phyloP scores from a whole-genome alignment of 2,329 filamentous ascomycete genomes.

The Aspergillus arachidicola region DNA sequence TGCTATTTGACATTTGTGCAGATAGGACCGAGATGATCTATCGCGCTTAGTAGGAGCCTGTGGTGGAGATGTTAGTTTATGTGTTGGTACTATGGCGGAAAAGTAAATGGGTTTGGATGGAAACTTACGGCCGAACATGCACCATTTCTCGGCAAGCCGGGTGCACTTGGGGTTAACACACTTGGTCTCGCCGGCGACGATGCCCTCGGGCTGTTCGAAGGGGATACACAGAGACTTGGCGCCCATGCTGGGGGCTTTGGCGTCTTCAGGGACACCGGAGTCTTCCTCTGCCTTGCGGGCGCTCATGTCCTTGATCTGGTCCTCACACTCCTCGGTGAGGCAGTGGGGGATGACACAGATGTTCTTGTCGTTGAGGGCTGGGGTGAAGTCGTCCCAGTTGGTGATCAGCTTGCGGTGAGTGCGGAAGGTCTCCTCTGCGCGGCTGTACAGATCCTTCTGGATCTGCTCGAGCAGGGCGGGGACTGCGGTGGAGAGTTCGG shows the following conservation, averaged over 20 bases:
- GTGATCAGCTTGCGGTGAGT: constrained; percentile 79
- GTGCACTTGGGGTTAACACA: constrained; percentile 89
- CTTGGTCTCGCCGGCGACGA: constrained; percentile 80
- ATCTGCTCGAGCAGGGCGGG: constrained; percentile 85
- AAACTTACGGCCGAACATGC: constrained; percentile 79
- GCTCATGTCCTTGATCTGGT: constrained; percentile 91
- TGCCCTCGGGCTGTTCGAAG: constrained; percentile 81
- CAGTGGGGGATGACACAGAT: constrained; percentile 92
- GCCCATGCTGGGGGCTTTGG: constrained; percentile 73
- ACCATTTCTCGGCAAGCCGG: constrained; percentile 77
- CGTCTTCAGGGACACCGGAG: constrained; percentile 71
- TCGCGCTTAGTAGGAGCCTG: constrained; percentile 34
- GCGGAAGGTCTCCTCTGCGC: constrained; percentile 77
- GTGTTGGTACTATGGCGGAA: neutral
- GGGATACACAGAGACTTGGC: constrained; percentile 77
- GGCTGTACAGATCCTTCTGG: constrained; percentile 76
- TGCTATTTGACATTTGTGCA: constrained; percentile 1
- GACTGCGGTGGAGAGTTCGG: constrained; percentile 71
- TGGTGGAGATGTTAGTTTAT: constrained; percentile 8
- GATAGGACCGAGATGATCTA: neutral
- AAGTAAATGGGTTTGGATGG: neutral
- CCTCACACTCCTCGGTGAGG: constrained; percentile 80
- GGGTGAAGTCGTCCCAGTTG: constrained; percentile 89
- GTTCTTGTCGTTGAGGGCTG: constrained; percentile 88
- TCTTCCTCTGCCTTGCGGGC: constrained; percentile 66